Percentiles rank a stretch among this genome's conserved stretches.
Evolutionary conservation across 2,329 filamentous ascomycete genomes (phyloP).

Genomic region (Nothophoma quercina): DNA sequence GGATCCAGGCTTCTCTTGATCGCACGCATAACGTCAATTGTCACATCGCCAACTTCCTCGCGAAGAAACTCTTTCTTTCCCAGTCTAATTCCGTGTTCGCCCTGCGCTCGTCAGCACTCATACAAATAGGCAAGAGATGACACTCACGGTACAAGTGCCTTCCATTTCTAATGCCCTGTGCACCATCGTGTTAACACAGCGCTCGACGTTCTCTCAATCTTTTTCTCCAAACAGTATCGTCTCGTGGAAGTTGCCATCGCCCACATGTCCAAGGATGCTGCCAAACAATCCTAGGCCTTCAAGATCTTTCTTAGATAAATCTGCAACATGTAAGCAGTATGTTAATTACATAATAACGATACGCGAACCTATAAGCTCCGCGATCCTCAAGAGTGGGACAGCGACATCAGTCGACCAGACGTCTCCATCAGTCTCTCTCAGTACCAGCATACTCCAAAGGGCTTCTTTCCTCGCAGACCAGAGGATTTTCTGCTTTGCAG

Average conservation of each 20-base stretch:
- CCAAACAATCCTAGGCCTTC: slow-evolving; percentile 86
- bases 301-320: slow-evolving; percentile 88
- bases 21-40: slow-evolving; percentile 81
- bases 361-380: too few species aligned
- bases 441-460: slow-evolving; percentile 67
- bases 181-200: slow-evolving; percentile 88
- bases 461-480: slow-evolving; percentile 69
- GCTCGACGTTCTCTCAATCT: slow-evolving; percentile 77
- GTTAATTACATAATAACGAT: too few species aligned
- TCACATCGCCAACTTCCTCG: slow-evolving; percentile 80
- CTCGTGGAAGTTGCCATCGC: slow-evolving; percentile 94
- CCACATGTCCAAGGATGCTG: slow-evolving; percentile 87
- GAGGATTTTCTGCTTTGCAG: slow-evolving; percentile 62
- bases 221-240: slow-evolving; percentile 85
- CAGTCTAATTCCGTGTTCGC: slow-evolving; percentile 85
- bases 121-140: too few species aligned
- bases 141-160: slow-evolving; percentile 87
- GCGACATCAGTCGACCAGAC: slow-evolving; percentile 70
- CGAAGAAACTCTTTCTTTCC: slow-evolving; percentile 84
- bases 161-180: slow-evolving; percentile 92
- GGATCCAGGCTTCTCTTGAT: slow-evolving; percentile 85
- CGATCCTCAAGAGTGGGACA: slow-evolving; percentile 66
- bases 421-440: slow-evolving; percentile 63
- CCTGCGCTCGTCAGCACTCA: too few species aligned
- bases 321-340: too few species aligned